A percentile compares a stretch with the other conserved stretches of the same genome.
phyloP scores from a whole-genome alignment of 805 yeast genomes.

The Saccharomycopsis sp. region DNA sequence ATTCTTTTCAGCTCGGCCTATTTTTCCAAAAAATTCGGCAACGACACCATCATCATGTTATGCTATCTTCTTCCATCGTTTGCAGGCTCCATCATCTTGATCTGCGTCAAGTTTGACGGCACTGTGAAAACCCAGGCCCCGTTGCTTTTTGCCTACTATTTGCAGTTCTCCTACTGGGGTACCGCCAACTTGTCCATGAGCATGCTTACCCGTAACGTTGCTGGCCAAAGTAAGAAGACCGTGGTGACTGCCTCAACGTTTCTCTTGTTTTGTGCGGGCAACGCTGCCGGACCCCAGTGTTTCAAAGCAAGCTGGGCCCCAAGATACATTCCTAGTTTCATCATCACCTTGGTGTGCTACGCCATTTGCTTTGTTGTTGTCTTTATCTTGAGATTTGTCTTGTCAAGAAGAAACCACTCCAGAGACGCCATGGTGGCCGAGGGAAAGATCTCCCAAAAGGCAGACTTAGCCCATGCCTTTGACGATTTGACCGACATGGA shows the following conservation, averaged over 20 bases:
- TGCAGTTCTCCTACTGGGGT: slow-evolving; percentile 26
- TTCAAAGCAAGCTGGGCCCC: slow-evolving; percentile 38
- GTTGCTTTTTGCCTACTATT: slow-evolving; percentile 27
- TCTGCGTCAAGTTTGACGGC: slow-evolving; percentile 23
- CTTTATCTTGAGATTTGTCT: slow-evolving; percentile 25
- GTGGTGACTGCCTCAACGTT: slow-evolving; percentile 42
- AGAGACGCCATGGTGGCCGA: slow-evolving; percentile 32
- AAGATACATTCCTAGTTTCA: slow-evolving; percentile 40
- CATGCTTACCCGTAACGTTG: slow-evolving; percentile 35
- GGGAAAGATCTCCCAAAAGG: slow-evolving; percentile 23
- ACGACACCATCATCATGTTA: slow-evolving; percentile 23
- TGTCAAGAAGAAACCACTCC: slow-evolving; percentile 33
- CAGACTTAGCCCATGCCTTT: slow-evolving; percentile 30
- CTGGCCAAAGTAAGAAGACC: slow-evolving; percentile 67
- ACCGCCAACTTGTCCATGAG: slow-evolving; percentile 23
- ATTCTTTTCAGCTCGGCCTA: slow-evolving; percentile 25
- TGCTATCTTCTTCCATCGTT: slow-evolving; percentile 27
- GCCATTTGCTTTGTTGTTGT: slow-evolving; percentile 33
- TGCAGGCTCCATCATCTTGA: slow-evolving; percentile 27
- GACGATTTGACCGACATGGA: slow-evolving; percentile 38
- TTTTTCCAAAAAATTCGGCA: slow-evolving; percentile 22
- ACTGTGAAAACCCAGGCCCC: slow-evolving; percentile 24
- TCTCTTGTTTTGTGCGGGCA: slow-evolving; percentile 56
- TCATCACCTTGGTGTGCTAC: slow-evolving; percentile 42
- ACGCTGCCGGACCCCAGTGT: slow-evolving; percentile 46